Conservation (phyloP, 2,329 filamentous ascomycete genomes). For the Biscogniauxia marginata region DNA sequence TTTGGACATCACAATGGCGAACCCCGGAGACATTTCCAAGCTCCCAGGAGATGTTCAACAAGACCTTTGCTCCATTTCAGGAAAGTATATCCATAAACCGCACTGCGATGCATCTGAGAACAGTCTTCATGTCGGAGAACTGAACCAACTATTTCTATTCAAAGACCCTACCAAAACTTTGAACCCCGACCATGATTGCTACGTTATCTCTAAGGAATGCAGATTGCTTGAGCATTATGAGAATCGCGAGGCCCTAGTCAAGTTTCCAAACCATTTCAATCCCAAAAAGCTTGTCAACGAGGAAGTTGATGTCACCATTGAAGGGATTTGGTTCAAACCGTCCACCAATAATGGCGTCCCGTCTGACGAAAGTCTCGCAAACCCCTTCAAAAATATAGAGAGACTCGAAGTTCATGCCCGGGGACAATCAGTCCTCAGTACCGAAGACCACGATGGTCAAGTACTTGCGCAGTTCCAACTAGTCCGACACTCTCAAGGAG, state of each 20-base stretch:
- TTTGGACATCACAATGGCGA: constrained; percentile 1
- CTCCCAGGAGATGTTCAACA: constrained; percentile 5
- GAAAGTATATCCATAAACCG: constrained; percentile 19
- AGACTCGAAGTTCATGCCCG: neutral
- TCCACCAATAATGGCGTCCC: neutral
- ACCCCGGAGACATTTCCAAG: neutral
- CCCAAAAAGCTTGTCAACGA: constrained; percentile 9
- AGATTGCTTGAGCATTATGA: constrained; percentile 33
- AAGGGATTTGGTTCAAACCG: constrained; percentile 13
- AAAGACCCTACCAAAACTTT: constrained; percentile 28
- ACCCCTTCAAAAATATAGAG: neutral
- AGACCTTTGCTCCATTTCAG: constrained; percentile 7
- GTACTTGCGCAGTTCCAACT: constrained; percentile 8
- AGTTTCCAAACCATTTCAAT: constrained; percentile 13
- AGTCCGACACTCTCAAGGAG: constrained; percentile 5
- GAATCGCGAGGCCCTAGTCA: constrained; percentile 30
- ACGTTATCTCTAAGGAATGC: constrained; percentile 29
- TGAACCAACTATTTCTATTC: constrained; percentile 27
- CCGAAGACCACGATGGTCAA: neutral
- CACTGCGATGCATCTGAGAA: constrained; percentile 33
- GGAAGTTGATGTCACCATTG: neutral
- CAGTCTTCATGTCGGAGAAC: constrained; percentile 22
- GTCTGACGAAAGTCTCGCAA: neutral
- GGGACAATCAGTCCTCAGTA: neutral
- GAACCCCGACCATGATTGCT: constrained; percentile 25